Evolutionary conservation across 2,329 filamentous ascomycete genomes (phyloP), one percentile per base, ranked within the genome.

Genomic region (Fusarium sp.): DNA sequence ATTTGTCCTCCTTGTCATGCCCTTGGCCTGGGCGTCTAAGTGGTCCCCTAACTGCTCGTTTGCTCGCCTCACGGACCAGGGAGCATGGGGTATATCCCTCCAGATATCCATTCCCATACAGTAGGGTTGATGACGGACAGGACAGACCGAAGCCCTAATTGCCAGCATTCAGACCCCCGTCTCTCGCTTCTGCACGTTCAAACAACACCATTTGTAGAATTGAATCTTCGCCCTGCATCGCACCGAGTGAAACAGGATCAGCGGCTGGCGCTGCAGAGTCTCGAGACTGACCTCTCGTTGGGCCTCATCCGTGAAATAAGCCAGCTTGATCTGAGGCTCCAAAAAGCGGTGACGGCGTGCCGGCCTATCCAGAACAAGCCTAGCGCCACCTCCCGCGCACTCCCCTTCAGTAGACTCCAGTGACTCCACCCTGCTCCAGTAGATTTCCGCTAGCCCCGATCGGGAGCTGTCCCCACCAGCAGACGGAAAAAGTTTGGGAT

Each of bases 401-500:
- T 61, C 73, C 74, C 73, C 67, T 63, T 70, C 58, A 50, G 22
- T 47, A 50, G 45, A 50, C 67, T 58, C 72, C 58, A 45, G 40
- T 45, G 40, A 45, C 40, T 25, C 40, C 40, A 45, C 40, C 40
- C 40, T 45, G 40, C 67, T 58, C 72, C 58, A 57, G 67, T 63
- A 73, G 69, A 63, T 68, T 47, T 56, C 27, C n/a, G 54, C 65
- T 47, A 64, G 66, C 33, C 61, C 72, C 74, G 76, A 77, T 74
- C 75, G 75, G 59, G 59, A 40, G 50, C 56, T 35, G 58, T 67
- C 77, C 75, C 77, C 77, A 79, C 78, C 70, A 63, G n/a, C 52
- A 65, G 42, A 67, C 60, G 72, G 65, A 77, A 79, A 79, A 79
- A 78, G 76, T 79, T 79, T 78, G 76, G 75, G 73, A 76, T 79